phyloP scores from a whole-genome alignment of 805 yeast genomes.

The Ogataea nakhonphanomensis region DNA sequence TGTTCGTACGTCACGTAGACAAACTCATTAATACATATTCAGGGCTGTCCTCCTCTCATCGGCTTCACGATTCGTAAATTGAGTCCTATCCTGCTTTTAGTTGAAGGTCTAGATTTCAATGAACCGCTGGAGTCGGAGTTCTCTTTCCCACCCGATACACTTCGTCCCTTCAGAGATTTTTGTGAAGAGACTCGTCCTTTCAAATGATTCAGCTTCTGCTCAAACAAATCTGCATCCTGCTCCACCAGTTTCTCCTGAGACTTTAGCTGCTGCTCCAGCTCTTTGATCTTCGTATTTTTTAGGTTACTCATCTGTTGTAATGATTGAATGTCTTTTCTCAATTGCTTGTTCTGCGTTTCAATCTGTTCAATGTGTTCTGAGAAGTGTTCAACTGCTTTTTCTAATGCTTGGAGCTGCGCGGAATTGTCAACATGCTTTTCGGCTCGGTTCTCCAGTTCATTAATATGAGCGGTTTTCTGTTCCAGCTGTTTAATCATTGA shows the following conservation, averaged over 20 bases:
- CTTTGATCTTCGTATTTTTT: slow-evolving; percentile 53
- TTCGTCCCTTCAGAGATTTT: slow-evolving; percentile 12
- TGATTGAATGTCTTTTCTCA: slow-evolving; percentile 53
- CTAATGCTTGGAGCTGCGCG: slow-evolving; percentile 50
- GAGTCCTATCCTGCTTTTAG: slow-evolving; percentile 40
- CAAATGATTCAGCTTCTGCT: slow-evolving; percentile 35
- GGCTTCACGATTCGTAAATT: slow-evolving; percentile 57
- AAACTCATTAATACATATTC: slow-evolving; percentile 4
- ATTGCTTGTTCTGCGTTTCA: slow-evolving; percentile 54
- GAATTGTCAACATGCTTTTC: slow-evolving; percentile 11
- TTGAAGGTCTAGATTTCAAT: slow-evolving; percentile 12
- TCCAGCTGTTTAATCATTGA: slow-evolving; percentile 25
- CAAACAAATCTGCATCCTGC: slow-evolving; percentile 49
- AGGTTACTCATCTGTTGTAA: slow-evolving; percentile 55
- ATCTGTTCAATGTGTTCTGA: slow-evolving; percentile 58
- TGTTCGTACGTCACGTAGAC: slow-evolving; percentile 1
- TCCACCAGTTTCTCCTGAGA: slow-evolving; percentile 49
- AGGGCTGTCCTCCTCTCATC: slow-evolving; percentile 26
- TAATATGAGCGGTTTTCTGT: slow-evolving; percentile 12
- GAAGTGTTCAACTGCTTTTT: slow-evolving; percentile 54
- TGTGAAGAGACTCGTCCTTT: slow-evolving; percentile 26
- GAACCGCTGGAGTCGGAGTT: slow-evolving; percentile 15
- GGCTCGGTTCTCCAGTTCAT: slow-evolving; percentile 16
- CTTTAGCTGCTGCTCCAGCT: slow-evolving; percentile 46
- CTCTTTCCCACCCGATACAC: slow-evolving; percentile 14